Evolutionary conservation across 768 basidiomycete species (phyloP).

Genomic region (Podaxis sp.): DNA sequence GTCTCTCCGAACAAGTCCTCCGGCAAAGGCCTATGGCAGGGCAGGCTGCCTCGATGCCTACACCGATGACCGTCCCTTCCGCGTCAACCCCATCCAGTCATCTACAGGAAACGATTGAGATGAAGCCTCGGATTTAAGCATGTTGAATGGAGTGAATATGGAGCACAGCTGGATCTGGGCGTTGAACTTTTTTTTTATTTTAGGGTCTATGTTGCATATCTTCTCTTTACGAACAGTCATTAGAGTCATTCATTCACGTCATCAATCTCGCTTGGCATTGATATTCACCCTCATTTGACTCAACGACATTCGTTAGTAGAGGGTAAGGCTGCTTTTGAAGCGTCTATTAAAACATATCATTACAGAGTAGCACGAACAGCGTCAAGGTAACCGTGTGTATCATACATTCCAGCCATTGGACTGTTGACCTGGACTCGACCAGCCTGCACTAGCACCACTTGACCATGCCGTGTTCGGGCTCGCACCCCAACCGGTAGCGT

Average conservation of each 20-base stretch:
- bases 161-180: background rate
- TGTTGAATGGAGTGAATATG: background rate
- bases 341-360: background rate
- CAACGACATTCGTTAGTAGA: background rate
- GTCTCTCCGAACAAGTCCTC: slow-evolving; percentile 21
- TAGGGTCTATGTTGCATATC: background rate
- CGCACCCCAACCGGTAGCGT: slow-evolving; percentile 9
- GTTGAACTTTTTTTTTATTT: background rate
- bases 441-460: slow-evolving; percentile 14
- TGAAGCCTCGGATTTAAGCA: slow-evolving; percentile 26
- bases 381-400: background rate
- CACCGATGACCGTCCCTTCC: background rate
- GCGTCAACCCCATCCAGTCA: slow-evolving; percentile 9
- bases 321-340: background rate
- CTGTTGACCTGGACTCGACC: slow-evolving; percentile 32
- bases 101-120: slow-evolving; percentile 31
- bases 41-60: slow-evolving; percentile 14
- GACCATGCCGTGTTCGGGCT: slow-evolving; percentile 13
- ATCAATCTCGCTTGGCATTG: background rate
- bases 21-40: slow-evolving; percentile 15
- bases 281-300: background rate
- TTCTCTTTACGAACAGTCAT: background rate
- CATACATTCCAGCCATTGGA: slow-evolving; percentile 57
- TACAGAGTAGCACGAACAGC: background rate
- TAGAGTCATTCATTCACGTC: background rate